Conservation (phyloP, 148 eudicot genomes). For the Agrostemma githago region DNA sequence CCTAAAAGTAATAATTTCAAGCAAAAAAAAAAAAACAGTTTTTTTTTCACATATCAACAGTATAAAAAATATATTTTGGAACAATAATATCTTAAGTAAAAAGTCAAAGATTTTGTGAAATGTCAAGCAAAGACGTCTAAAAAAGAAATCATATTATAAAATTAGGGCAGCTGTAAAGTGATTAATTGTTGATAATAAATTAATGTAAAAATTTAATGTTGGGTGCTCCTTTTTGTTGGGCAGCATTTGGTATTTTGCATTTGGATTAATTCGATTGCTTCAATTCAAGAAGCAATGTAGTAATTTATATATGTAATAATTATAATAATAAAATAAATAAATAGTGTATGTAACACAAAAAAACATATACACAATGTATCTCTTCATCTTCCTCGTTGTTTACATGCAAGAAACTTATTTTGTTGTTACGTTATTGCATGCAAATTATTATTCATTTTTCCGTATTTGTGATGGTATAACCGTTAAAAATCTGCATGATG, state of each 20-base stretch:
- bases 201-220: background rate
- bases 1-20: too few species aligned
- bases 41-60: background rate
- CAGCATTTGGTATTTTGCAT: constrained; percentile 26
- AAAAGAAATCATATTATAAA: background rate
- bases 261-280: constrained; percentile 16
- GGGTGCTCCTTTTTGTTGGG: constrained; percentile 21
- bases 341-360: background rate
- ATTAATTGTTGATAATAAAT: background rate
- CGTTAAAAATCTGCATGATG: too few species aligned
- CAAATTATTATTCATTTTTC: too few species aligned
- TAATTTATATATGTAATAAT: too few species aligned
- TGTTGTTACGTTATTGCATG: too few species aligned
- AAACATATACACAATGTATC: background rate
- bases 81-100: background rate
- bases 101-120: background rate
- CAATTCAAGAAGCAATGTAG: constrained; percentile 1
- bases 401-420: background rate
- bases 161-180: constrained; percentile 1
- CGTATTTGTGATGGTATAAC: too few species aligned
- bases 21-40: too few species aligned
- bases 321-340: too few species aligned
- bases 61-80: background rate
- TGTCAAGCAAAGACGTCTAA: constrained; percentile 4
- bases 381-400: background rate